phyloP scores from a whole-genome alignment of 2,329 filamentous ascomycete genomes.

The Pseudogymnoascus verrucosus region DNA sequence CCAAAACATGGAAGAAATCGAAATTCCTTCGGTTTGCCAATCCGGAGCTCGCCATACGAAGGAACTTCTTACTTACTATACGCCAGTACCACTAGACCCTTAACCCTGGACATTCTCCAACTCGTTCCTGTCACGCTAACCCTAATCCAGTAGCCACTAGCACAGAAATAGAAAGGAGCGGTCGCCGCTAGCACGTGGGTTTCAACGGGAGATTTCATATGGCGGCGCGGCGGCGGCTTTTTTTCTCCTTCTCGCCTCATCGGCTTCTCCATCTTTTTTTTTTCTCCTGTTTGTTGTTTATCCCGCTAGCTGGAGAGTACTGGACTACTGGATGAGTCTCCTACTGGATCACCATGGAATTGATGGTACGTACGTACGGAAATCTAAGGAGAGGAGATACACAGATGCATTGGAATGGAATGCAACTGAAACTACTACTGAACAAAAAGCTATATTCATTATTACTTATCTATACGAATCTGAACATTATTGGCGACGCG shows the following conservation, averaged over 20 bases:
- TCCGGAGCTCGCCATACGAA: not conserved
- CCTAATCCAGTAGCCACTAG: not conserved
- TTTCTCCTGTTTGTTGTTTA: not conserved
- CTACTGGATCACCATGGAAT: not conserved
- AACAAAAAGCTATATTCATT: not conserved
- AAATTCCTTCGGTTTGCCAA: not conserved
- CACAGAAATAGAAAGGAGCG: not conserved
- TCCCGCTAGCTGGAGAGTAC: not conserved
- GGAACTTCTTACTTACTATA: no score
- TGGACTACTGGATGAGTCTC: not conserved
- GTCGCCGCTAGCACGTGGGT: slow-evolving; percentile 1
- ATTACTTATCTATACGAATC: not conserved
- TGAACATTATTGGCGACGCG: not conserved
- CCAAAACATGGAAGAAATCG: not conserved
- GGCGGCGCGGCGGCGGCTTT: not conserved
- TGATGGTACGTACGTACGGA: not conserved
- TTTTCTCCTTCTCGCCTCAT: slow-evolving; percentile 3
- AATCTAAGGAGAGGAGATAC: not conserved
- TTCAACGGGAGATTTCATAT: slow-evolving; percentile 8
- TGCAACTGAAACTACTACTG: not conserved
- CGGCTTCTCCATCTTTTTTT: slow-evolving; percentile 3
- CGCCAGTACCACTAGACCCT: not conserved
- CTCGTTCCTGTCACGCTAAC: not conserved
- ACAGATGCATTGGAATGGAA: not conserved
- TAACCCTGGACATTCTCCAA: not conserved